Evolutionary conservation across 1,284 basidiomycete genomes (phyloP).

Genomic region (Apiotrichum laibachii): DNA sequence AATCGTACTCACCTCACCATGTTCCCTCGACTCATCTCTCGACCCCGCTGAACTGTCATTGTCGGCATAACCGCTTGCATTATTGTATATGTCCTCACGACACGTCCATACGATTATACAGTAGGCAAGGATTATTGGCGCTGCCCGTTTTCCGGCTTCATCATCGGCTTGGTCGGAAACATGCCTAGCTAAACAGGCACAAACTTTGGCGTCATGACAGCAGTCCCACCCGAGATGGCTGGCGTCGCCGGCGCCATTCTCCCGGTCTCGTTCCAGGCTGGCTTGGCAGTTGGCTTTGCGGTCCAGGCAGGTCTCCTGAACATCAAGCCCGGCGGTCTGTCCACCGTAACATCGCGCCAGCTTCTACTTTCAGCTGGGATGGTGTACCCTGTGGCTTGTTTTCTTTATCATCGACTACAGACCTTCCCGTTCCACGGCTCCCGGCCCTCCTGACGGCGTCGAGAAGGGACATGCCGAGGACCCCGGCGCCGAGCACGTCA

Average conservation of each 20-base stretch:
- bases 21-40: constrained; percentile 15
- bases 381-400: constrained; percentile 31
- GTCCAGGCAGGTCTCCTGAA: constrained; percentile 44
- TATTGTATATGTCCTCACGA: constrained; percentile 18
- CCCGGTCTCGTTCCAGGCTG: constrained; percentile 39
- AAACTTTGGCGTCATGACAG: constrained; percentile 38
- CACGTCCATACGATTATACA: constrained; percentile 10
- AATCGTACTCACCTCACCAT: constrained; percentile 8
- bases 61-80: constrained; percentile 22
- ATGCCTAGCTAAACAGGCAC: constrained; percentile 21
- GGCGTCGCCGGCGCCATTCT: constrained; percentile 47
- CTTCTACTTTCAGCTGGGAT: constrained; percentile 39
- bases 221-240: constrained; percentile 34
- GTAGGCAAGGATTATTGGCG: constrained; percentile 27
- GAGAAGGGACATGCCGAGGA: too few species aligned
- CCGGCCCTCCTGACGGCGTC: too few species aligned
- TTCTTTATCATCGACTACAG: constrained; percentile 31
- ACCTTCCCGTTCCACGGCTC: too few species aligned
- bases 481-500: too few species aligned
- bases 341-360: constrained; percentile 29
- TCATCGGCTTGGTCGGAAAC: constrained; percentile 21
- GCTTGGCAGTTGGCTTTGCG: constrained; percentile 34
- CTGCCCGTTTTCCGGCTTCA: constrained; percentile 24
- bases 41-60: constrained; percentile 24
- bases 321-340: constrained; percentile 27